Percentiles rank a stretch among this genome's conserved stretches.
These are phyloP conservation scores for Helianthus annuus DNA, from an alignment of 129 eudicot species.

Conservation along the genomic window HanXRQr2.0-SUNRISE NC_035434.2:35311377-35311876, in stretches of 20 bases:
- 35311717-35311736: slow-evolving; percentile 38
- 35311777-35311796: slow-evolving; percentile 37
- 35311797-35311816: slow-evolving; percentile 44
- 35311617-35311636: slow-evolving; percentile 56
- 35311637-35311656: slow-evolving; percentile 17
- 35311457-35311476: slow-evolving; percentile 25
- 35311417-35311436: slow-evolving; percentile 51
- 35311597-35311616: slow-evolving; percentile 51
- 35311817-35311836: slow-evolving; percentile 16
- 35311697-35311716: slow-evolving; percentile 29
- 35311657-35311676: neutral
- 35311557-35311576: slow-evolving; percentile 48
- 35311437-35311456: slow-evolving; percentile 24
- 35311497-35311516: slow-evolving; percentile 32
- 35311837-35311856: slow-evolving; percentile 25
- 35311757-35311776: slow-evolving; percentile 44
- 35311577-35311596: slow-evolving; percentile 52
- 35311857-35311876: slow-evolving; percentile 36
- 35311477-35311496: slow-evolving; percentile 21
- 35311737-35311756: slow-evolving; percentile 53
- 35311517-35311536: slow-evolving; percentile 1
- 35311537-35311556: slow-evolving; percentile 27
- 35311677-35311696: neutral
- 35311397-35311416: slow-evolving; percentile 38
- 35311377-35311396: slow-evolving; percentile 6